Conservation (phyloP, 2,329 filamentous ascomycete genomes). For the Xylaria sp. region DNA sequence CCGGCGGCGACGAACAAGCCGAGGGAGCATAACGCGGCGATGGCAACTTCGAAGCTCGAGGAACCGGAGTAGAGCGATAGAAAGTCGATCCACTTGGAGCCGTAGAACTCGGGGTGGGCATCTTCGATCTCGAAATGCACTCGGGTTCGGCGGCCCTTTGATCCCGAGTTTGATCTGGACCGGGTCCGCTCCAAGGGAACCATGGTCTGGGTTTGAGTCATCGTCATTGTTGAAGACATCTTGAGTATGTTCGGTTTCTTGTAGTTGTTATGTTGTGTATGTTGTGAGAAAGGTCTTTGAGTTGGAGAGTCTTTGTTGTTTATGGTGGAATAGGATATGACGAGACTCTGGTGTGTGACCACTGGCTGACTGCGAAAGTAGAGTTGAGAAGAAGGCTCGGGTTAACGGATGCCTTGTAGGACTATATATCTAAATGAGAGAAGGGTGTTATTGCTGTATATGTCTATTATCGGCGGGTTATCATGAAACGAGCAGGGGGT, state of each 20-base stretch:
- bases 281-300: background rate
- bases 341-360: background rate
- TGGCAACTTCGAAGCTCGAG: constrained; percentile 37
- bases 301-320: background rate
- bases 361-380: constrained; percentile 5
- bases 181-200: constrained; percentile 28
- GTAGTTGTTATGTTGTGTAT: background rate
- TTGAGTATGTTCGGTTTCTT: constrained; percentile 8
- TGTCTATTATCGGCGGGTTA: constrained; percentile 1
- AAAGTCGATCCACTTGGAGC: constrained; percentile 35
- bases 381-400: constrained; percentile 8
- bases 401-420: constrained; percentile 25
- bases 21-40: constrained; percentile 37
- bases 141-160: constrained; percentile 35
- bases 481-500: constrained; percentile 26
- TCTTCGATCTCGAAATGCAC: constrained; percentile 40
- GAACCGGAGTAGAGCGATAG: constrained; percentile 38
- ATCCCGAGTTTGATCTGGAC: constrained; percentile 36
- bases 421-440: constrained; percentile 36
- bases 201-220: constrained; percentile 36
- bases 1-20: constrained; percentile 33
- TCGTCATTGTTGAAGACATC: constrained; percentile 36
- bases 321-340: constrained; percentile 6
- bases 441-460: background rate
- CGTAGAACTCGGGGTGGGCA: constrained; percentile 33